phyloP scores from a whole-genome alignment of 2,329 filamentous ascomycete genomes.

The Parasarocladium wereldwijsianum region DNA sequence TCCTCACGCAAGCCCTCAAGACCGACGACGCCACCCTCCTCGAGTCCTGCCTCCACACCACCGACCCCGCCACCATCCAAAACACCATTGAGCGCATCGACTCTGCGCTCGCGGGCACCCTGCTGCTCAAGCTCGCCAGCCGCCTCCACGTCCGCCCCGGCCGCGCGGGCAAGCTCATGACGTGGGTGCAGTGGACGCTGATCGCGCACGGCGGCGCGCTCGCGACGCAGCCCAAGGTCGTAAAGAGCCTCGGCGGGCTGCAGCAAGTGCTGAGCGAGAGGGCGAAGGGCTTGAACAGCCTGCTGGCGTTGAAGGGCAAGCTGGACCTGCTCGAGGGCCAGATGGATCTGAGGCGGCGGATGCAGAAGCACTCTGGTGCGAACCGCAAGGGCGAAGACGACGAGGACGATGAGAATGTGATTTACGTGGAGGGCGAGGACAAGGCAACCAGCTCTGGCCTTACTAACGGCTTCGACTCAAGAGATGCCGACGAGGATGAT shows the following conservation, averaged over 20 bases:
- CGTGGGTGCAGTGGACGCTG: slow-evolving; percentile 92
- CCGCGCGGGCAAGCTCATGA: slow-evolving; percentile 76
- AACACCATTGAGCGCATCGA: slow-evolving; percentile 85
- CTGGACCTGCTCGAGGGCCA: slow-evolving; percentile 89
- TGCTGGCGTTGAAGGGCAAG: slow-evolving; percentile 86
- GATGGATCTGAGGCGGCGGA: slow-evolving; percentile 60
- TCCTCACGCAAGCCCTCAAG: slow-evolving; percentile 83
- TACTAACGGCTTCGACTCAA: slow-evolving; percentile 17
- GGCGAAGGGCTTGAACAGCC: slow-evolving; percentile 63
- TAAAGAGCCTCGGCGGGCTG: slow-evolving; percentile 62
- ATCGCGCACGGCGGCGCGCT: slow-evolving; percentile 85
- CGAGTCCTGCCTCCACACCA: slow-evolving; percentile 79
- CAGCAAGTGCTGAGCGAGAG: slow-evolving; percentile 82
- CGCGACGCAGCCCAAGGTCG: slow-evolving; percentile 69
- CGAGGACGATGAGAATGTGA: slow-evolving; percentile 52
- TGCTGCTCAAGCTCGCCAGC: slow-evolving; percentile 75
- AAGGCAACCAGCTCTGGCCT: slow-evolving; percentile 29
- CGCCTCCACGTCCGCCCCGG: slow-evolving; percentile 78
- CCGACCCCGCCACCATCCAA: slow-evolving; percentile 62
- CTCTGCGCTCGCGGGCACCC: slow-evolving; percentile 61
- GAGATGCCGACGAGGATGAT: slow-evolving; percentile 5
- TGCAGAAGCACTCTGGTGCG: slow-evolving; percentile 32
- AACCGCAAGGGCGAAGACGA: slow-evolving; percentile 32
- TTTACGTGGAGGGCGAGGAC: slow-evolving; percentile 78
- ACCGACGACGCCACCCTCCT: slow-evolving; percentile 84